Evolutionary conservation across 2,329 filamentous ascomycete genomes (phyloP), one percentile per base, ranked within the genome.

Genomic region (Leptosphaerulina australis): DNA sequence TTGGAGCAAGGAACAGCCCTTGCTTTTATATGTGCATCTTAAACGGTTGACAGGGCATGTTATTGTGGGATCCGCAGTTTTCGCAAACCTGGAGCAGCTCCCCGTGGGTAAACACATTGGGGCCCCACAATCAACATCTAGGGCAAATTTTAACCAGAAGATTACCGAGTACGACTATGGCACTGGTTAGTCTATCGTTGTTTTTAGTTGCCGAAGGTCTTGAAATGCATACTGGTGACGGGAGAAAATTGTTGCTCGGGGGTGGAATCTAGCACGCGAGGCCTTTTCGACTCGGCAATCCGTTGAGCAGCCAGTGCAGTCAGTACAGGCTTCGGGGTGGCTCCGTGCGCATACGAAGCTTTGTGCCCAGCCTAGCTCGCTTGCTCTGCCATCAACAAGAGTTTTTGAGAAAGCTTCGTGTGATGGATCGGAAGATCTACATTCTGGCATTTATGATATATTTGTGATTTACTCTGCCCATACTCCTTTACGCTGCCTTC

Each of bases 321-420:
- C 15, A 8, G 18, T 12, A 35, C 46, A 30, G 14, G 20, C 24
- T 21, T 45, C 40, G 47, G 47, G 28, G 14, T 39, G 35, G 40
- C 47, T 44, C 47, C 47, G 29, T 29, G 40, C 37, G 30, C 29
- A n/a, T 6, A 37, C 33, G 38, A 45, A 50, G 40, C 40, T 40
- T 45, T 21, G 11, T 15, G 40, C 47, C 35, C 25, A 50, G 47
- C 35, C 14, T 5, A 25, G 3, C 34, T 8, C 20, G 22, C 24
- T 18, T 24, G 18, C 33, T 35, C 15, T 9, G 30, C 17, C 30
- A 11, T 3, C 4, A 22, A 34, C 34, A 50, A 50, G 28, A 22
- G 3, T 10, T 36, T 18, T 31, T 37, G 18, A 33, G 15, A 4
- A 14, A 4, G 4, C 10, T 4, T 15, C n/a, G 7, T 14, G 4